These are phyloP conservation scores for Bretschneidera sinensis DNA, from an alignment of 345 rosid species.

Conservation along the genomic window DNA sequence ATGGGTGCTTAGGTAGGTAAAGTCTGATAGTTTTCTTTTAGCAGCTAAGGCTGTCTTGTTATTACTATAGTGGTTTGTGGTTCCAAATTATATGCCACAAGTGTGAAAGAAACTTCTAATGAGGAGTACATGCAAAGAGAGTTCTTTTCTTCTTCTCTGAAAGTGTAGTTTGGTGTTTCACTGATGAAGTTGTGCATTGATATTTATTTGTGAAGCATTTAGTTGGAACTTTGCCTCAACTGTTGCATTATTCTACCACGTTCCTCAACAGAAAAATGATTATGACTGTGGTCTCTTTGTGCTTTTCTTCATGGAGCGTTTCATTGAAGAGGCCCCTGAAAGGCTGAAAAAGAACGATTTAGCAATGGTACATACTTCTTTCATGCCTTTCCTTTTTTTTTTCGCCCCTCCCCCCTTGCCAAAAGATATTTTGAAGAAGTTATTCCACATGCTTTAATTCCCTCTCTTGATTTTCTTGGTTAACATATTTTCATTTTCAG, in stretches of 20 bases:
- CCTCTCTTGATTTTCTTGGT: background rate
- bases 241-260: conserved; percentile 35
- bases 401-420: background rate
- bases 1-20: too few species aligned
- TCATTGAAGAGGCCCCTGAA: conserved; percentile 76
- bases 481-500: conserved; percentile 32
- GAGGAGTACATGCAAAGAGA: too few species aligned
- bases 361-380: conserved; percentile 47
- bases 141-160: too few species aligned
- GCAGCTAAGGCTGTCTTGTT: too few species aligned
- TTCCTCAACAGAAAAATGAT: conserved; percentile 92
- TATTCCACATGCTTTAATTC: background rate
- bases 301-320: conserved; percentile 79
- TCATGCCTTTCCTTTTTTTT: background rate
- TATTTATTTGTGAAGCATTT: too few species aligned
- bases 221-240: background rate
- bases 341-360: conserved; percentile 75
- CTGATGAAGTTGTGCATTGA: too few species aligned
- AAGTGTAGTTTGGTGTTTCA: too few species aligned
- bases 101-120: too few species aligned
- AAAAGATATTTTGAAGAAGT: background rate
- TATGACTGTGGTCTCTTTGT: conserved; percentile 93
- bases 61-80: too few species aligned
- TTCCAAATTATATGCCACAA: too few species aligned
- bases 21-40: too few species aligned